Evolutionary conservation across 805 yeast species (phyloP).

Genomic region (Yamadazyma takamatsuzukensis): DNA sequence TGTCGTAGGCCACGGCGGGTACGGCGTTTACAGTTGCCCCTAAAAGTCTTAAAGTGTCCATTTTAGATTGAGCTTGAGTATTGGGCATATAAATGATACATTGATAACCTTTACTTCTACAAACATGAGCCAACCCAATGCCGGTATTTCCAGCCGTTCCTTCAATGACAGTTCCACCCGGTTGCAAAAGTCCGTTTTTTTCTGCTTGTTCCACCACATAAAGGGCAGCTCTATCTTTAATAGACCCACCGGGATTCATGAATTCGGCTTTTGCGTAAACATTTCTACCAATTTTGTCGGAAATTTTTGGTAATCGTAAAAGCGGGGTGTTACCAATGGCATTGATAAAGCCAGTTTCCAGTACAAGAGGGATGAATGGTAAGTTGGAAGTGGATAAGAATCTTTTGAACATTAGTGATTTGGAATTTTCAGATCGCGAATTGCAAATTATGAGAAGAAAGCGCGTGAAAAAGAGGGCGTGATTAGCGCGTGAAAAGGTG

Average conservation of each 20-base stretch:
- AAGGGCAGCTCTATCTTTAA: constrained; percentile 86
- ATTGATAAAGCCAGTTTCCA: constrained; percentile 66
- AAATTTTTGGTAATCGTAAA: constrained; percentile 33
- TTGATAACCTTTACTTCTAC: constrained; percentile 78
- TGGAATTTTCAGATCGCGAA: no score
- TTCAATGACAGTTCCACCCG: constrained; percentile 87
- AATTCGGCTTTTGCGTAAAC: constrained; percentile 87
- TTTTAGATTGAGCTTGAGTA: constrained; percentile 78
- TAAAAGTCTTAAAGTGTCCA: constrained; percentile 65
- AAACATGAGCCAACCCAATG: constrained; percentile 78
- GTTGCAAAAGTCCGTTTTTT: constrained; percentile 51
- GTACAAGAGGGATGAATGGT: constrained; percentile 62
- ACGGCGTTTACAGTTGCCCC: constrained; percentile 90
- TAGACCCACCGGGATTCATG: constrained; percentile 93
- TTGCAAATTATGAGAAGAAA: no score
- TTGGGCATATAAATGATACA: constrained; percentile 90
- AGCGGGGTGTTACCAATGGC: constrained; percentile 95
- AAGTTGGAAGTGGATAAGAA: constrained; percentile 20
- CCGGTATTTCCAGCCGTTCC: constrained; percentile 98
- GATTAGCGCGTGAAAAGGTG: no score
- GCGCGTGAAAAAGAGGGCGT: no score
- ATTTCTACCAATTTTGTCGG: constrained; percentile 27
- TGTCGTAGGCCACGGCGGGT: constrained; percentile 78
- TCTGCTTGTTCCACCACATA: constrained; percentile 80
- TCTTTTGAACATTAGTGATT: constrained; percentile 10